Percentiles rank a stretch among this genome's conserved stretches.
These are phyloP conservation scores for Omphalea diandra DNA, from an alignment of 441 rosid genomes.

Conservation along the genomic window DNA sequence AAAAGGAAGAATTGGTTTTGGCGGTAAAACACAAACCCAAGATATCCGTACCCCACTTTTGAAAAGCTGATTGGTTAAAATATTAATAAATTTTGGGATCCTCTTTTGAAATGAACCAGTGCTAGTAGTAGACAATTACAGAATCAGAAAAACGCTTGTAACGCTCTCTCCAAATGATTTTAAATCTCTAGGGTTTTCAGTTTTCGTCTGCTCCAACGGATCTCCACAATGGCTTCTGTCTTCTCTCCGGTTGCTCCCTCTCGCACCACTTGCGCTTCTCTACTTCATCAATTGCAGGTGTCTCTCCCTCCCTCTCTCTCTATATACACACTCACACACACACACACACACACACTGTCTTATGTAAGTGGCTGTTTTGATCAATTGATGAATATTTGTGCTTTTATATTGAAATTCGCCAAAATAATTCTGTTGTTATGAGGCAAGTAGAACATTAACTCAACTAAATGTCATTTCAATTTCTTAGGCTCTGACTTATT, in stretches of 20 bases:
- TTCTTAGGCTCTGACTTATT: too few relatives aligned
- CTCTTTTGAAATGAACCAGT: not conserved
- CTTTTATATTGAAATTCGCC: too few relatives aligned
- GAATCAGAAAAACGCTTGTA: not conserved
- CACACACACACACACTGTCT: too few relatives aligned
- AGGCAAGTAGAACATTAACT: too few relatives aligned
- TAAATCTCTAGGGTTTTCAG: conserved; percentile 24
- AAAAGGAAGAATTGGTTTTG: not conserved
- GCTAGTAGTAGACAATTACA: not conserved
- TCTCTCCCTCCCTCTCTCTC: not conserved
- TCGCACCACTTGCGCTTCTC: conserved; percentile 58
- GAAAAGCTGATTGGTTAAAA: not conserved
- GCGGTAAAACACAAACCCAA: conserved; percentile 24
- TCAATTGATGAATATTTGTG: not conserved
- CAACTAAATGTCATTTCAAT: too few relatives aligned
- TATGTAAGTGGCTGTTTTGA: too few relatives aligned
- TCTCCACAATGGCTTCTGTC: conserved; percentile 29
- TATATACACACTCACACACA: too few relatives aligned
- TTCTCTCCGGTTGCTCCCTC: conserved; percentile 32
- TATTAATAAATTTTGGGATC: not conserved
- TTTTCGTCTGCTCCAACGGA: not conserved
- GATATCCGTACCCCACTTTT: conserved; percentile 18
- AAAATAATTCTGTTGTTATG: too few relatives aligned
- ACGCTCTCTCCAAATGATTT: not conserved
- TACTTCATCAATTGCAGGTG: conserved; percentile 66